Evolutionary conservation across 2,329 filamentous ascomycete species (phyloP), one percentile per base, ranked within the genome.

Genomic region (Penicillium sclerotiorum): DNA sequence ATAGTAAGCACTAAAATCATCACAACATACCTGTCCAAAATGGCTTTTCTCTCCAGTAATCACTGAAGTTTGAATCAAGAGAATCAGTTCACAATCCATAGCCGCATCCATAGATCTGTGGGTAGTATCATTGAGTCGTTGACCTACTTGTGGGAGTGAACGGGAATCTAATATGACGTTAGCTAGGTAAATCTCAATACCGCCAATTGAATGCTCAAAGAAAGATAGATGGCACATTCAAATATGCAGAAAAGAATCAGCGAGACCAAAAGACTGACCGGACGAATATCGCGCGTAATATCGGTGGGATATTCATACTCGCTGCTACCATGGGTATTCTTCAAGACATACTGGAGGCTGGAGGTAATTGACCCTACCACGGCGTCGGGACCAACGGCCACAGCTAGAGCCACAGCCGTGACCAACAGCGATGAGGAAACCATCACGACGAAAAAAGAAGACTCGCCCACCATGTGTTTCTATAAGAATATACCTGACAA

Each of bases 261-360:
- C n/a, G n/a, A n/a, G 8, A 12, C 8, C 21, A 20, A 28, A 27
- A 9, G 21, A 71, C 73, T 60, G 59, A 81, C 78, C 33, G 83
- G 83, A 23, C 83, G 60, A 52, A 86, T 82, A 1, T 77, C 81
- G 52, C 82, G 75, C 1, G 83, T 85, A 17, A 86, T 72, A 59
- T 83, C 80, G 0, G 83, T 86, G 0, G 83, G 83, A 66, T 85
- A 86, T 15, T 66, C 74, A 66, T 85, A 85, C 17, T 78, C 70
- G 8, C 75, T 68, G 39, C 74, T 76, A 18, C 72, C 66, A 58
- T 81, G 75, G 5, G 80, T 82, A 57, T 82, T 78, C 47, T 74
- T 71, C 44, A 85, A 64, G 44, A 85, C 80, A 50, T 77, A 77
- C 59, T 84, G 80, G 38, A 85, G 68, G 33, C 74, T 70, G 13